Evolutionary conservation across 163 green algal species (phyloP).

Genomic region (Chlorella variabilis): DNA sequence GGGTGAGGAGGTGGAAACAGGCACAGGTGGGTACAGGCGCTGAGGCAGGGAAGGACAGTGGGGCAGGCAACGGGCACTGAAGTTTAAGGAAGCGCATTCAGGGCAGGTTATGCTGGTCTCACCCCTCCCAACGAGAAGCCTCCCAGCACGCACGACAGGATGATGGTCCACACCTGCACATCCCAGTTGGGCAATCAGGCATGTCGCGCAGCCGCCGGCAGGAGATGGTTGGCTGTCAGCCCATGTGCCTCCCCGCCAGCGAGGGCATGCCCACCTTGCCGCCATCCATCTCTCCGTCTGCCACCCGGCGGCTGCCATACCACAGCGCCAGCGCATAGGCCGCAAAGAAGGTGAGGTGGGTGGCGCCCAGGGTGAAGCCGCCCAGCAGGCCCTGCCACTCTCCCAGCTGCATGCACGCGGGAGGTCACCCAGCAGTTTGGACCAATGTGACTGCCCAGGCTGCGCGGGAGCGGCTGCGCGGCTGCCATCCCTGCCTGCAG

Average conservation of each 20-base stretch:
- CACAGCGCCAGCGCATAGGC: constrained; percentile 43
- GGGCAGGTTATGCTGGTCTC: not conserved
- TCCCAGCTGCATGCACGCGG: constrained; percentile 3
- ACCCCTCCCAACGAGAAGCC: constrained; percentile 22
- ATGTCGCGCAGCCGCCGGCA: no score
- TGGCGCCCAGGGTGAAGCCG: constrained; percentile 46
- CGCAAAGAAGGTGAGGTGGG: constrained; percentile 26
- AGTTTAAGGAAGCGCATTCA: no score
- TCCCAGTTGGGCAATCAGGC: not conserved
- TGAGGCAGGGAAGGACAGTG: no score
- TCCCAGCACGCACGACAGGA: constrained; percentile 29
- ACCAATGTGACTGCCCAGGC: no score
- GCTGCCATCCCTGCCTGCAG: no score
- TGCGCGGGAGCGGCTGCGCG: no score
- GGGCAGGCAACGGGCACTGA: no score
- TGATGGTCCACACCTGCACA: constrained; percentile 1
- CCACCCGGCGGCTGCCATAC: constrained; percentile 51
- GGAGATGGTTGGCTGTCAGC: not conserved
- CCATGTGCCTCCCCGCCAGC: no score
- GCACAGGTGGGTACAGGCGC: no score
- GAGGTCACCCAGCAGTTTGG: no score
- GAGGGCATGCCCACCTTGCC: constrained; percentile 20
- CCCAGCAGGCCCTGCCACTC: constrained; percentile 28
- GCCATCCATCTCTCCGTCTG: constrained; percentile 16
- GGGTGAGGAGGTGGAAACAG: not conserved